Evolutionary conservation across 129 eudicot genomes (phyloP), one percentile per base, ranked within the genome.

Genomic region (Arctium minus): DNA sequence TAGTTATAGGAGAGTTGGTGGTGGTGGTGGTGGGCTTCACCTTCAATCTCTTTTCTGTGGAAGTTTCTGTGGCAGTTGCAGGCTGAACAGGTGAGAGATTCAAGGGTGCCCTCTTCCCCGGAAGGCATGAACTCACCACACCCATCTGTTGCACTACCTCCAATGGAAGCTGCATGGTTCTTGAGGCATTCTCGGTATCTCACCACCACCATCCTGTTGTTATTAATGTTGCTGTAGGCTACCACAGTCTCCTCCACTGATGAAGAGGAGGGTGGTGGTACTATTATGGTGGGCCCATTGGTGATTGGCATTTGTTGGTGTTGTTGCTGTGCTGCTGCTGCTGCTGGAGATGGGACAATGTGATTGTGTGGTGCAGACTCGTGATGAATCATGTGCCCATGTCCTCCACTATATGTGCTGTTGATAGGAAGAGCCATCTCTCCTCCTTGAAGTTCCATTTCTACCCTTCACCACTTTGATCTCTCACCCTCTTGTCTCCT

Each of bases 91-190:
- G 80, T 92, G 22, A 92, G 81, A 71, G 90, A 87, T 69, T 88
- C 90, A 40, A 89, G 68, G 65, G 85, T 79, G n/a, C 89, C 93
- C 3, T 89, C 90, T 82, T 86, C 92, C 0, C 92, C 97, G 42
- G 80, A 73, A 3, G 92, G 93, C 90, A 92, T 86, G 86, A 92
- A 92, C 76, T 92, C 97, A 8, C 97, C 93, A 73, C 97, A 92
- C 0, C 97, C 97, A 81, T 92, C 97, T 27, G 88, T 88, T 4
- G 93, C 92, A 81, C 75, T 82, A 1, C 92, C 97, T 18, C 97
- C 97, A 86, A 89, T 92, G 50, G 92, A 15, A 8, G 93, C 97
- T 82, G 97, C 97, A 86, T 92, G 97, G 85, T 92, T 92, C 90
- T 88, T 92, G 39, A 87, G 85, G 78, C 97, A 92, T 42, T 92